phyloP scores from a whole-genome alignment of 106 monocot genomes.

The Narthecium ossifragum region DNA sequence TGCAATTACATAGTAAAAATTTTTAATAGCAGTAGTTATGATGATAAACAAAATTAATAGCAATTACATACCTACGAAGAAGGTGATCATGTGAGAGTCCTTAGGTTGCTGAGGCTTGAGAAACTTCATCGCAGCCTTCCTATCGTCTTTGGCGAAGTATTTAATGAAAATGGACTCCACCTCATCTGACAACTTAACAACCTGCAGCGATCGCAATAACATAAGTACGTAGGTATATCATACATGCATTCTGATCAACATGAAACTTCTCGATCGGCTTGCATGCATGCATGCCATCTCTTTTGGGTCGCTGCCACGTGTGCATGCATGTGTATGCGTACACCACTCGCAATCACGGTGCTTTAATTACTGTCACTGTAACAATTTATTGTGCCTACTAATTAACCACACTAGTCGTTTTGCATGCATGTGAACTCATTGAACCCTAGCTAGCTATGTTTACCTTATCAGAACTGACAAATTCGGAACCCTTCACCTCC shows the following conservation, averaged over 20 bases:
- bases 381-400: no score
- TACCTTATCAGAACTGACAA: slow-evolving; percentile 96
- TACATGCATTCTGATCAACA: background rate
- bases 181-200: slow-evolving; percentile 71
- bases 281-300: no score
- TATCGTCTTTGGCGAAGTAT: slow-evolving; percentile 71
- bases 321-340: no score
- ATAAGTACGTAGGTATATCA: background rate
- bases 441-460: no score
- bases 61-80: slow-evolving; percentile 78
- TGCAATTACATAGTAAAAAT: no score
- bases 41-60: no score
- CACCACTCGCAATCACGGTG: no score
- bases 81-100: slow-evolving; percentile 85
- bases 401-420: no score
- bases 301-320: no score
- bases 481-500: slow-evolving; percentile 82
- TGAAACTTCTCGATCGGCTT: background rate
- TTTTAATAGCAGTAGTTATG: no score
- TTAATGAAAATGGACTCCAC: slow-evolving; percentile 82
- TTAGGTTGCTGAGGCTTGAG: slow-evolving; percentile 75
- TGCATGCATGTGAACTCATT: no score
- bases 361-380: no score
- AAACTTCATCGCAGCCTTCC: slow-evolving; percentile 91
- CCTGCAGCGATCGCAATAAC: slow-evolving; percentile 26